phyloP scores from a whole-genome alignment of 768 basidiomycete species.

The Termitomyces sp. region DNA sequence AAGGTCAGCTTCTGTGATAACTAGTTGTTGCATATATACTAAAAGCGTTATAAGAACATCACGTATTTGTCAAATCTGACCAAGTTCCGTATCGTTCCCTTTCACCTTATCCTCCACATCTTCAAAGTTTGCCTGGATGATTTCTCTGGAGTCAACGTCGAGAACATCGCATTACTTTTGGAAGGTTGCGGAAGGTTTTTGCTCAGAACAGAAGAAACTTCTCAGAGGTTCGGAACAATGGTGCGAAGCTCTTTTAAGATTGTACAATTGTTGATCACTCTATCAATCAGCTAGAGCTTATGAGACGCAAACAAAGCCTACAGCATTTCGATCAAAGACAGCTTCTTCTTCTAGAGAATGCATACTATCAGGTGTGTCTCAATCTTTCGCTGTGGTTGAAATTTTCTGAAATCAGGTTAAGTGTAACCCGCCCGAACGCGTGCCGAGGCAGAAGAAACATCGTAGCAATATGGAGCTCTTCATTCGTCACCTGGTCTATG shows the following conservation, averaged over 20 bases:
- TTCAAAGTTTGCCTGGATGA: slow-evolving; percentile 98
- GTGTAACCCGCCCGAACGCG: slow-evolving; percentile 97
- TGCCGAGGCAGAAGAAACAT: slow-evolving; percentile 79
- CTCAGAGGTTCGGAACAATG: slow-evolving; percentile 84
- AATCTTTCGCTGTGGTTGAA: neutral
- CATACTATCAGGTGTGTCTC: slow-evolving; percentile 82
- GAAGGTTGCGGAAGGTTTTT: slow-evolving; percentile 95
- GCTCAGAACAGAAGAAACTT: slow-evolving; percentile 81
- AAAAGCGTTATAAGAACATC: slow-evolving; percentile 58
- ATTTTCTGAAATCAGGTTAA: slow-evolving; percentile 22
- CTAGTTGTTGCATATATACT: neutral
- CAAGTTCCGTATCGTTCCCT: slow-evolving; percentile 90
- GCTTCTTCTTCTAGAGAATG: slow-evolving; percentile 87
- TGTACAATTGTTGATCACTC: neutral
- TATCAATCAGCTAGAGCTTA: slow-evolving; percentile 64
- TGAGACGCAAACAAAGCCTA: slow-evolving; percentile 91
- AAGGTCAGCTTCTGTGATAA: slow-evolving; percentile 46
- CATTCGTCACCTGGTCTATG: slow-evolving; percentile 91
- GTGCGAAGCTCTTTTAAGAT: slow-evolving; percentile 30
- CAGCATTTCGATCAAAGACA: slow-evolving; percentile 93
- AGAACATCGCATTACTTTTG: slow-evolving; percentile 85
- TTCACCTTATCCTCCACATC: slow-evolving; percentile 89
- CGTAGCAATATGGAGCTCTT: slow-evolving; percentile 87
- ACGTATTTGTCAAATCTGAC: slow-evolving; percentile 86
- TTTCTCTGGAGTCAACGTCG: slow-evolving; percentile 87